A percentile compares a stretch with the other conserved stretches of the same genome.
These are phyloP conservation scores for Pseudocercospora fijiensis DNA, from an alignment of 2,329 filamentous ascomycete genomes.

Conservation along the genomic window DNA sequence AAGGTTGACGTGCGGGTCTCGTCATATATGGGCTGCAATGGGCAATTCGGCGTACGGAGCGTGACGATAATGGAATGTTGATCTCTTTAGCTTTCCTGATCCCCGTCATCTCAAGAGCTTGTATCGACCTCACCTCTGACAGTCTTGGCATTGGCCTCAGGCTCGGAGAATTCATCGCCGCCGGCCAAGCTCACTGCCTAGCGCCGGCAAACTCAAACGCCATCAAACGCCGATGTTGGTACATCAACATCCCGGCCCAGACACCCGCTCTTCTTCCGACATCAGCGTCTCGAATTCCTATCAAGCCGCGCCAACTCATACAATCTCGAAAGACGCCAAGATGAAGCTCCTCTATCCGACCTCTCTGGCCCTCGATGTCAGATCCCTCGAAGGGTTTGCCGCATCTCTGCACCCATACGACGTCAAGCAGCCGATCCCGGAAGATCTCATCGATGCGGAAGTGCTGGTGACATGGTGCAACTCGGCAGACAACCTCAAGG, in stretches of 20 bases:
- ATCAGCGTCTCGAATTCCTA: not conserved
- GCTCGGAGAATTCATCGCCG: not conserved
- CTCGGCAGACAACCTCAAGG: conserved; percentile 56
- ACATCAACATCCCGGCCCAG: not conserved
- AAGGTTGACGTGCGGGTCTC: no score
- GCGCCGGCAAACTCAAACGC: conserved; percentile 2
- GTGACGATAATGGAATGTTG: no score
- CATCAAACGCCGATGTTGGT: conserved; percentile 12
- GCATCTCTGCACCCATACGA: conserved; percentile 61
- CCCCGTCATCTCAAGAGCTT: not conserved
- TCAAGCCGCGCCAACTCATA: not conserved
- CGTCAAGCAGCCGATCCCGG: conserved; percentile 56
- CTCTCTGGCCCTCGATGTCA: conserved; percentile 58
- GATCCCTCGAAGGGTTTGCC: conserved; percentile 59
- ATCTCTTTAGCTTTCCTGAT: not conserved
- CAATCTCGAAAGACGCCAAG: conserved; percentile 19
- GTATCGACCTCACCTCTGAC: not conserved
- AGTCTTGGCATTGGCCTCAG: not conserved
- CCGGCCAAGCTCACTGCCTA: not conserved
- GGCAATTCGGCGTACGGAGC: no score
- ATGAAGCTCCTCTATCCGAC: conserved; percentile 69
- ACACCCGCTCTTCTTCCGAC: not conserved
- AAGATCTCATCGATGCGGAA: conserved; percentile 59
- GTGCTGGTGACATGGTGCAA: conserved; percentile 64
- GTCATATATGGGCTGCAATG: no score